Conservation (phyloP, 805 yeast genomes). For the Lipomyces yamadae region DNA sequence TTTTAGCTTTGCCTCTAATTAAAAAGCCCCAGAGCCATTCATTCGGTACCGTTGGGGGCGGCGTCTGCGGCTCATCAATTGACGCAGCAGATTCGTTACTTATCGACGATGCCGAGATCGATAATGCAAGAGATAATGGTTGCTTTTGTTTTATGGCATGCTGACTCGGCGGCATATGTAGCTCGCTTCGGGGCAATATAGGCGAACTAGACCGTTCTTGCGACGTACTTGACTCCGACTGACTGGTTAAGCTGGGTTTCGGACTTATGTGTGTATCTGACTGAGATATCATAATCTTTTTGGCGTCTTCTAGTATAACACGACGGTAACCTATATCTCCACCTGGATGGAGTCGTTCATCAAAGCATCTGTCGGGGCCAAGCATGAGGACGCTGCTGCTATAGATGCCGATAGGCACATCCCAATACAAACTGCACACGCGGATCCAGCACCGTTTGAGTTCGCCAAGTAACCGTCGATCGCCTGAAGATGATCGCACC, state of each 20-base stretch:
- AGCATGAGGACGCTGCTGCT: constrained; percentile 12
- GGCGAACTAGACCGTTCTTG: constrained; percentile 6
- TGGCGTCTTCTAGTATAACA: background rate
- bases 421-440: constrained; percentile 47
- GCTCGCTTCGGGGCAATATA: background rate
- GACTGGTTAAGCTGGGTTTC: background rate
- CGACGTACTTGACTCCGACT: background rate
- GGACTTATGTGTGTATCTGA: background rate
- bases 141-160: background rate
- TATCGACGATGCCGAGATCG: background rate
- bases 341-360: constrained; percentile 43
- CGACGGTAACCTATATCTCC: constrained; percentile 40
- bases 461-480: constrained; percentile 50
- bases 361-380: constrained; percentile 24
- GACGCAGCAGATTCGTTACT: background rate
- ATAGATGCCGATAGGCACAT: constrained; percentile 30
- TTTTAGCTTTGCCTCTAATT: constrained; percentile 31
- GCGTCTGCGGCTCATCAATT: constrained; percentile 3
- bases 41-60: background rate
- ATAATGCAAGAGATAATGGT: background rate
- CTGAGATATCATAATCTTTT: background rate
- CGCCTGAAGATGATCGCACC: constrained; percentile 39
- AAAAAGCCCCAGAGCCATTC: constrained; percentile 32
- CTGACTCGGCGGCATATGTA: background rate
- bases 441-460: constrained; percentile 58